Conservation (phyloP, 1,139 yeast genomes). For the Casaregolazyma lundiana region DNA sequence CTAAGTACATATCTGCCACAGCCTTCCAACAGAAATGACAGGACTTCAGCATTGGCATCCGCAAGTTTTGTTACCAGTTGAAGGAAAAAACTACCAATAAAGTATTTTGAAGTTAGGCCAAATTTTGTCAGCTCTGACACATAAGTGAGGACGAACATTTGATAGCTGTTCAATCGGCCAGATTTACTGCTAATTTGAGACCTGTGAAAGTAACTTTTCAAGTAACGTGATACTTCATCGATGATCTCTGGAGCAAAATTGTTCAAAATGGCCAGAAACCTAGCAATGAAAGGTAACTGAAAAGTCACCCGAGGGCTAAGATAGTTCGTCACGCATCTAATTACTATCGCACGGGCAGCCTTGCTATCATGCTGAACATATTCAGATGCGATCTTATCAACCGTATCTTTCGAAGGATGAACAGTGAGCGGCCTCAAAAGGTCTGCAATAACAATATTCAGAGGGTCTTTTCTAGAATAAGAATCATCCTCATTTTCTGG, state of each 20-base stretch:
- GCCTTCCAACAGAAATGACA: slow-evolving; percentile 58
- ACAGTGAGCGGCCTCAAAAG: slow-evolving; percentile 23
- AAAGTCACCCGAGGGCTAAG: slow-evolving; percentile 9
- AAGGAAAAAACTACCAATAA: slow-evolving; percentile 48
- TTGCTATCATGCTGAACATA: slow-evolving; percentile 65
- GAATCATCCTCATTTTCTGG: slow-evolving; percentile 6
- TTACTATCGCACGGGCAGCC: slow-evolving; percentile 62
- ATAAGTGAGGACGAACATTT: slow-evolving; percentile 52
- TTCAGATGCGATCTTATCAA: slow-evolving; percentile 54
- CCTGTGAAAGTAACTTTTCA: slow-evolving; percentile 40
- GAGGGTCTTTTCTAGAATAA: slow-evolving; percentile 15
- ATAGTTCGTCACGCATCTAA: slow-evolving; percentile 46
- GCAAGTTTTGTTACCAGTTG: slow-evolving; percentile 36
- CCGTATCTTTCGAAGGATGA: slow-evolving; percentile 39
- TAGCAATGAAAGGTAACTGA: slow-evolving; percentile 45
- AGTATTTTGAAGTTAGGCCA: slow-evolving; percentile 69
- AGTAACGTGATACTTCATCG: slow-evolving; percentile 49
- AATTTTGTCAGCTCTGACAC: slow-evolving; percentile 77
- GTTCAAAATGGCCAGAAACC: slow-evolving; percentile 63
- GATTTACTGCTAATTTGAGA: slow-evolving; percentile 22
- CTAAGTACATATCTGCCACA: slow-evolving; percentile 66
- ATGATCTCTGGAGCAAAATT: slow-evolving; percentile 47
- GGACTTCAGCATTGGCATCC: slow-evolving; percentile 19
- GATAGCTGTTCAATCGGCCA: slow-evolving; percentile 24
- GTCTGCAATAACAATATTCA: slow-evolving; percentile 21